Percentiles rank a stretch among this genome's conserved stretches.
phyloP scores from a whole-genome alignment of 331 rosid species.

The Rosa hybrid region DNA sequence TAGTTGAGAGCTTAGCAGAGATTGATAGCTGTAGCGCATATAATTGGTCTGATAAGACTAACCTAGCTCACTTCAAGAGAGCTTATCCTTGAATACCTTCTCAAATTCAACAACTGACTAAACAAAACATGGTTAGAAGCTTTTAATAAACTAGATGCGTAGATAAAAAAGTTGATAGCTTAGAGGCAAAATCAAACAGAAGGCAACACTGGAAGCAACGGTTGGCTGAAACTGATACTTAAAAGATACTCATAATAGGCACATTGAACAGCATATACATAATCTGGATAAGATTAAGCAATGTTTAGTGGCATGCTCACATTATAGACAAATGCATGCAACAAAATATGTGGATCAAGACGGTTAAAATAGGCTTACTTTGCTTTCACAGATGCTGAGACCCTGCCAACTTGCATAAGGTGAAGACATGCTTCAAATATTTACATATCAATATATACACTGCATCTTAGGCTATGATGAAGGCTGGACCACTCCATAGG shows the following conservation, averaged over 20 bases:
- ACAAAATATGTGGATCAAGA: not conserved
- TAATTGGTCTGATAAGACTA: slow-evolving; percentile 5
- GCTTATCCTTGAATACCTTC: not conserved
- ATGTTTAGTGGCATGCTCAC: slow-evolving; percentile 9
- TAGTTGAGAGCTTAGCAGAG: not conserved
- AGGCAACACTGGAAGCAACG: not conserved
- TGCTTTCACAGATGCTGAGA: not conserved
- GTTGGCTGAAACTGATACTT: not conserved
- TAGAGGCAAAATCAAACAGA: not conserved
- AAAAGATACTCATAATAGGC: slow-evolving; percentile 6
- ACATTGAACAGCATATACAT: slow-evolving; percentile 4
- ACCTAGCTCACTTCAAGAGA: not conserved
- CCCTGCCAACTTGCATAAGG: slow-evolving; percentile 8
- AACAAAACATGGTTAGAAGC: not conserved
- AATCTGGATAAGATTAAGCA: slow-evolving; percentile 9
- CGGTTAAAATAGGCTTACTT: not conserved
- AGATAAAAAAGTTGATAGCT: not conserved
- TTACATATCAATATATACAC: slow-evolving; percentile 2
- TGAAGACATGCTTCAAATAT: not conserved
- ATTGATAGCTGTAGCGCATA: not conserved
- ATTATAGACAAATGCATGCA: not conserved
- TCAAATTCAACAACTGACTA: not conserved
- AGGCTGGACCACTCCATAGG: not conserved
- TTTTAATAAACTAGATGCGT: not conserved
- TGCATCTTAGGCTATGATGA: slow-evolving; percentile 3